Evolutionary conservation across 2,329 filamentous ascomycete genomes (phyloP), one percentile per base, ranked within the genome.

Genomic region (Gnomoniopsis sp.): DNA sequence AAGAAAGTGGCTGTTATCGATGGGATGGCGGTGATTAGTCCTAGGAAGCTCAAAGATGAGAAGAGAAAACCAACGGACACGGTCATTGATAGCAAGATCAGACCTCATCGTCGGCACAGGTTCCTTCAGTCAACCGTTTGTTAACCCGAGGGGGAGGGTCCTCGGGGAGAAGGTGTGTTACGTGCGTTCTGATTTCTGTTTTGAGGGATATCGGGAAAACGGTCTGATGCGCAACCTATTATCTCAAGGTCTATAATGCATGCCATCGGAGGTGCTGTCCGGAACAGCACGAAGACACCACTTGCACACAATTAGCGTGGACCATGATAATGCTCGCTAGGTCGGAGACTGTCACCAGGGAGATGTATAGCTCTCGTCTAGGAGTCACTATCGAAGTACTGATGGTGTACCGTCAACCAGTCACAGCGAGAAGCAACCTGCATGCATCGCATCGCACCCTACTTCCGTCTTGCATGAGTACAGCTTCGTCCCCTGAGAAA

Each of bases 191-290:
- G 47, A 14, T 54, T 58, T 46, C n/a, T 22, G 33, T 44, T 47
- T n/a, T 49, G 36, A 11, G 23, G 36, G 36, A 41, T 17, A 43
- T 23, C 26, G 36, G 12, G 38, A 8, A 44, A 15, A 23, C 49
- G 2, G 49, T 52, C 34, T 11, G 15, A 19, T 10, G 19, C 6
- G 17, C 12, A 7, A n/a, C 15, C 50, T 4, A 41, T 46, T 26
- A 21, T 43, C 23, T 34, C 23, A 26, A 50, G 19, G 21, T 50
- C 38, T 15, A 51, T 50, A 50, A 49, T 38, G 34, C 41, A 47
- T 59, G 47, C 21, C 44, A 49, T 26, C 36, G 38, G 22, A 49
- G 33, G 38, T n/a, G 58, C 58, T 60, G 58, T 58, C 58, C 55
- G 58, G 58, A 55, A 58, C 58, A 58, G 59, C 48, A 52, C 46